These are phyloP conservation scores for Cadophora sp. DNA, from an alignment of 2,329 filamentous ascomycete species.

Conservation along the genomic window DNA sequence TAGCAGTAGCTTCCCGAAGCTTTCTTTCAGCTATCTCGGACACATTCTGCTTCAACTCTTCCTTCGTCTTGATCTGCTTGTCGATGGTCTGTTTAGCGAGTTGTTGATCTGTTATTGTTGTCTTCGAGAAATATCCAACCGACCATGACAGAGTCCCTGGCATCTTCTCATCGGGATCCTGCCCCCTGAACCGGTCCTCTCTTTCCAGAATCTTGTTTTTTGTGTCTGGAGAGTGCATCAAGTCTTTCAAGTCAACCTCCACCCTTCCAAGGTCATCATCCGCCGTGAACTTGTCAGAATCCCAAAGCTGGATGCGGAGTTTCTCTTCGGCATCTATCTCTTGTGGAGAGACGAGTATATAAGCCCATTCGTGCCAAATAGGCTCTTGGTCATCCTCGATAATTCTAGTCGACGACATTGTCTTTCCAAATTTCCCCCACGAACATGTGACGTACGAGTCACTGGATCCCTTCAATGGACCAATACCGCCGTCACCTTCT, in stretches of 20 bases:
- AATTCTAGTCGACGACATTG: slow-evolving; percentile 70
- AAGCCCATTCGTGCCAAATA: slow-evolving; percentile 73
- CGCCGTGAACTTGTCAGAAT: slow-evolving; percentile 68
- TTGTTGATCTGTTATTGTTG: slow-evolving; percentile 66
- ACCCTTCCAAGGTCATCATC: slow-evolving; percentile 79
- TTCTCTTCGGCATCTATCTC: slow-evolving; percentile 76
- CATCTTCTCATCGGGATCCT: slow-evolving; percentile 71
- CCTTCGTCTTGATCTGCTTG: slow-evolving; percentile 61
- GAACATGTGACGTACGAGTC: slow-evolving; percentile 76
- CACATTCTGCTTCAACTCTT: slow-evolving; percentile 66
- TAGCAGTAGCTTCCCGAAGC: slow-evolving; percentile 65
- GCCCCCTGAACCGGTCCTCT: slow-evolving; percentile 68
- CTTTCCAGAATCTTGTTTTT: slow-evolving; percentile 68
- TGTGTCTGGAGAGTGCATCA: slow-evolving; percentile 66
- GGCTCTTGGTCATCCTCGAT: slow-evolving; percentile 71
- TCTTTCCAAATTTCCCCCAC: slow-evolving; percentile 80
- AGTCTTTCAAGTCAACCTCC: slow-evolving; percentile 68
- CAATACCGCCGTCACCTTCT: slow-evolving; percentile 69
- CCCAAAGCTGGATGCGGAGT: slow-evolving; percentile 75
- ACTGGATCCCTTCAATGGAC: slow-evolving; percentile 66
- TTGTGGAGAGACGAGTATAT: slow-evolving; percentile 72
- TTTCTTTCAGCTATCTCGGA: slow-evolving; percentile 62
- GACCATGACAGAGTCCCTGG: slow-evolving; percentile 73
- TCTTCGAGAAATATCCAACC: slow-evolving; percentile 75
- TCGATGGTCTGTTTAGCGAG: slow-evolving; percentile 67